Evolutionary conservation across 495 filamentous ascomycete genomes (phyloP), one percentile per base, ranked within the genome.

Genomic region (Aspergillus saccharolyticus): DNA sequence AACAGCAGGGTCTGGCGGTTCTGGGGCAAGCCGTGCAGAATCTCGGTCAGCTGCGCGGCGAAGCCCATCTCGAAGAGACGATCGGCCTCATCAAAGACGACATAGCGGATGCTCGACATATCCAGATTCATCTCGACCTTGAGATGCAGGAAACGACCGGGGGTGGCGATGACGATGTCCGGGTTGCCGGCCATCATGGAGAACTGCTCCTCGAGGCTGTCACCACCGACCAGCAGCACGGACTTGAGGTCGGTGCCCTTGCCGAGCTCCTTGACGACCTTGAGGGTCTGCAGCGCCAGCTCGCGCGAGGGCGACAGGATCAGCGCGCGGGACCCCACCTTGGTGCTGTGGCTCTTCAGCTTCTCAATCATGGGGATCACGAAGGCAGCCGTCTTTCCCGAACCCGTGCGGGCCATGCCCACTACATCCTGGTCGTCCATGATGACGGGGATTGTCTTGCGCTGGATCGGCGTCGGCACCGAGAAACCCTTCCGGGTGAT

Each of bases 11-110:
- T 98, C 64, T 98, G 94, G 21, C 95, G 81, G 42, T 85, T 85
- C 7, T 84, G 69, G 7, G 94, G 94, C 39, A 98, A 77, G 1
- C 90, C 86, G 68, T 96, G 85, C 45, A 97, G 72, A 79, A 98
- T 97, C 71, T 98, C 95, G 2, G 87, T 87, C 47, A 98, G 78
- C 67, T 98, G 95, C 7, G 88, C 84, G 17, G 90, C 90, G 69
- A 98, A 98, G 58, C 94, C 94, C 90, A 97, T 96, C 72, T 98
- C 94, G 72, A 97, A 98, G 2, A 98, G 77, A 48, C 94, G 80
- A 78, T 98, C 94, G 15, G 94, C 94, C 67, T 98, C 94, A 69
- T 98, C 94, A 47, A 98, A 97, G 28, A 97, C 94, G 22, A 95
- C 89, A 65, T 97, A 98, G 46, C 81, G 77, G 52, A 97, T 85